Percentiles rank a stretch among this genome's conserved stretches.
Evolutionary conservation across 371 early-diverging fungal genomes (phyloP).

Genomic region (Mortierella sp.): DNA sequence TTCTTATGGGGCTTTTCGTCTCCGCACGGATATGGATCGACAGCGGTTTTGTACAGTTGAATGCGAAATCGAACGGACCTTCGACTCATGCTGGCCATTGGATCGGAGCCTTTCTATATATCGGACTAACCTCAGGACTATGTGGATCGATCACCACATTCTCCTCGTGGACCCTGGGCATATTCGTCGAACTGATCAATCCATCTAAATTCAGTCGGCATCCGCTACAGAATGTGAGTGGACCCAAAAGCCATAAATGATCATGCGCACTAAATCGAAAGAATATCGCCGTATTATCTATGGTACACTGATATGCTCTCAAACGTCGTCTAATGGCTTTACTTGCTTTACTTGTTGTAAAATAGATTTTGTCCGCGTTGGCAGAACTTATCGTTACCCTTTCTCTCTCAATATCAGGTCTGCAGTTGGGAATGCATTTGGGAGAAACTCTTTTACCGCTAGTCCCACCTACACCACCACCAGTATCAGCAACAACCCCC

Average conservation of each 20-base stretch:
- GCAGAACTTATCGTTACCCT: conserved; percentile 38
- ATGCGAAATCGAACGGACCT: neutral
- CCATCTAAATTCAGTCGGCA: conserved; percentile 25
- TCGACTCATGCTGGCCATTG: too few relatives aligned
- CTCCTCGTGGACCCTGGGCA: conserved; percentile 82
- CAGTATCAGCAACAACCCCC: neutral
- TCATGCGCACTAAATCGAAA: neutral
- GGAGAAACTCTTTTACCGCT: conserved; percentile 23
- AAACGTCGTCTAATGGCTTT: too few relatives aligned
- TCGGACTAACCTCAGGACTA: conserved; percentile 78
- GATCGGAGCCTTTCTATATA: conserved; percentile 66
- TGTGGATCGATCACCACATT: conserved; percentile 92
- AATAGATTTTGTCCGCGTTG: conserved; percentile 39
- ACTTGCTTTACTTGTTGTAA: neutral
- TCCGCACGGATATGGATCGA: conserved; percentile 31
- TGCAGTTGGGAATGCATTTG: conserved; percentile 37
- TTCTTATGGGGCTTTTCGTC: conserved; percentile 69
- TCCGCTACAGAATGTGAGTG: conserved; percentile 56
- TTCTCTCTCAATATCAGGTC: conserved; percentile 28
- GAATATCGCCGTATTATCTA: neutral
- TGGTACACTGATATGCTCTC: too few relatives aligned
- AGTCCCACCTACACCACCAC: conserved; percentile 7
- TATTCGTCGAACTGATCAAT: conserved; percentile 67
- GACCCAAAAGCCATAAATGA: neutral
- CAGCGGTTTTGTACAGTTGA: conserved; percentile 25